Base-by-base conservation (phyloP, 2,329 filamentous ascomycete genomes). In the Sarocladium oryzae region DNA sequence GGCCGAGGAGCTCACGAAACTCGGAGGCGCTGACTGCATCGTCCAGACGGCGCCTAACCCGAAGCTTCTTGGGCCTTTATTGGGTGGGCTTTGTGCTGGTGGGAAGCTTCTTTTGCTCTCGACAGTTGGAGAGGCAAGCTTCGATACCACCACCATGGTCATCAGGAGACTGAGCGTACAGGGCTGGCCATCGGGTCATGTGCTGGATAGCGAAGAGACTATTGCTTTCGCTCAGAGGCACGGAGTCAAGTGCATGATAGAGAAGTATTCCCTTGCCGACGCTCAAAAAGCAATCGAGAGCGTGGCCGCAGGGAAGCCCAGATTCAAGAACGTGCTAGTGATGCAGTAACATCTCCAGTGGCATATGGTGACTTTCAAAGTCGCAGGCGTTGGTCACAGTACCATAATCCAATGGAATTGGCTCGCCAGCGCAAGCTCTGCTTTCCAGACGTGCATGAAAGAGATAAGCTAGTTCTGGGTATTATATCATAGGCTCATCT, bases 201-300 rank as follows among this genome's bases (percentile, higher is more conserved):
- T 83, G 1, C 70, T 81, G 41, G 79, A 88, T 55, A 74, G 77
- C 51, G 78, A 83, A 59, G 81, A 87, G 58, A 84, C 86, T 54
- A 76, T 89, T 49, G 72, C 71, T 2, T 89, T 89, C 60, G 77
- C 85, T 0, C 68, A 74, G 53, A 66, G 72, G 15, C 81, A 88
- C 57, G 71, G 72, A 4, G 75, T 89, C 56, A 77, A 79, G 65
- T 85, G 84, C 49, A 71, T 87, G 63, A 68, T 85, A 24, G 78
- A 88, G 71, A 81, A 72, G 58, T 88, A 80, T 61, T 74, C 80
- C 0, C 69, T 89, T 53, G 73, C 63, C 0, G 70, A 80, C 33
- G 71, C 69, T 1, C 62, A 70, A 16, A 64, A 72, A 53, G 77
- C 77, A 0, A 63, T 76, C 9, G 68, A 75, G 26, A 64, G 63